These are phyloP conservation scores for Schoenoplectus tabernaemontani DNA, from an alignment of 202 grass and related monocot species.

Conservation along the genomic window DNA sequence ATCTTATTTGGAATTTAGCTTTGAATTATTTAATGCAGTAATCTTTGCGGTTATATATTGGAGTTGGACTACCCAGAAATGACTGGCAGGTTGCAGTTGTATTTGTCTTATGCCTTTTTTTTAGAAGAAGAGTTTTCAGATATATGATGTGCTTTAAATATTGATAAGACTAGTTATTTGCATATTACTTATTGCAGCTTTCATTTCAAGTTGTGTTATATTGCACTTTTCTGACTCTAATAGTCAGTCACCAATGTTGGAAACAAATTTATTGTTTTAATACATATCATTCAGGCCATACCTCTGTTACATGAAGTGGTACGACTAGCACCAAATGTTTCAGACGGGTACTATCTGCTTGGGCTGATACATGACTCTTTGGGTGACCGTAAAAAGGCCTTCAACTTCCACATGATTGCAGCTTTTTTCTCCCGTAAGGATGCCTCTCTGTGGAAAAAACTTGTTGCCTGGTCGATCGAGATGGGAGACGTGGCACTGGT, in stretches of 20 bases:
- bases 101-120: neutral
- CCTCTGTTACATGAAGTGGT: conserved; percentile 79
- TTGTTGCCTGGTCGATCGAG: conserved; percentile 64
- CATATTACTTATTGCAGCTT: neutral
- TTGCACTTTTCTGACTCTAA: neutral
- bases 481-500: conserved; percentile 50
- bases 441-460: conserved; percentile 69
- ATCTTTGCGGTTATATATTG: neutral
- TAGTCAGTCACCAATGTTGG: neutral
- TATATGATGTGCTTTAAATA: neutral
- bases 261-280: neutral
- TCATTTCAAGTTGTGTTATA: conserved; percentile 2
- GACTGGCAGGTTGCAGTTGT: neutral
- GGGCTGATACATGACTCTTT: conserved; percentile 62
- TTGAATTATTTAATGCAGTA: neutral
- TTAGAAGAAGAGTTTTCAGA: neutral
- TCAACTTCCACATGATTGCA: conserved; percentile 81
- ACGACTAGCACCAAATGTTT: conserved; percentile 60
- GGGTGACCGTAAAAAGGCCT: conserved; percentile 55
- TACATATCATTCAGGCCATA: conserved; percentile 41
- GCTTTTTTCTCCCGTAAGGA: conserved; percentile 86
- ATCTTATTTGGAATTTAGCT: neutral
- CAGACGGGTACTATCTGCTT: conserved; percentile 75
- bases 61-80: neutral
- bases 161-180: neutral